Conservation (phyloP, 2,329 filamentous ascomycete species). For the Penicillium sp. region DNA sequence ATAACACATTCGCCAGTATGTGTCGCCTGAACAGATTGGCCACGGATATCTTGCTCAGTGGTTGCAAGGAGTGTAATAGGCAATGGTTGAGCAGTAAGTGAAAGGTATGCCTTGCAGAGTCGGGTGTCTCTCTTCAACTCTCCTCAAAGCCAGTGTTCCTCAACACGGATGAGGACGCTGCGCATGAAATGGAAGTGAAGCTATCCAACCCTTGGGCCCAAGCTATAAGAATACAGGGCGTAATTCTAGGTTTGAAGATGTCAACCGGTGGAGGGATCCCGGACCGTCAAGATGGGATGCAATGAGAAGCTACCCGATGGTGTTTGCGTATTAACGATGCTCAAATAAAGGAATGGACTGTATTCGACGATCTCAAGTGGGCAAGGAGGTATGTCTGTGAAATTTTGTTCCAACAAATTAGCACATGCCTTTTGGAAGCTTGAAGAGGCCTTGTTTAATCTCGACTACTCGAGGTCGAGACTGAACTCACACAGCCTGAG, state of each 20-base stretch:
- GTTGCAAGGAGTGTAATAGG: not conserved
- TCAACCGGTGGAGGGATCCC: not conserved
- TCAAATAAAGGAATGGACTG: not conserved
- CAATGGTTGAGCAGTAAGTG: not conserved
- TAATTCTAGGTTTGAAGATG: not conserved
- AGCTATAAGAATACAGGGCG: not conserved
- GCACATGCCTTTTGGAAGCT: slow-evolving; percentile 2
- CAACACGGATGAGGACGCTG: not conserved
- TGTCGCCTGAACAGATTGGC: not conserved
- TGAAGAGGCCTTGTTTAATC: slow-evolving; percentile 6
- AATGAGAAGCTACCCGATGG: not conserved
- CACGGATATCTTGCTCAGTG: not conserved
- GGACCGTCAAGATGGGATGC: not conserved
- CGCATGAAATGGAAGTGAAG: too few species aligned
- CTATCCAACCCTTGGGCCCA: not conserved
- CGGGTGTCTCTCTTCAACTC: slow-evolving; percentile 2
- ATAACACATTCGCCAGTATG: slow-evolving; percentile 2
- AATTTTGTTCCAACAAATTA: not conserved
- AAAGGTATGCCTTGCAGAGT: not conserved
- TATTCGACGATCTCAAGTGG: not conserved
- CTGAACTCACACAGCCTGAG: slow-evolving; percentile 29
- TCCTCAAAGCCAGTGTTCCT: not conserved
- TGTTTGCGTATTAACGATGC: not conserved
- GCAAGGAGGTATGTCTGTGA: slow-evolving; percentile 11
- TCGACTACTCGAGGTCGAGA: slow-evolving; percentile 2